Percentiles rank a stretch among this genome's conserved stretches.
These are phyloP conservation scores for Phtheirospermum japonicum DNA, from an alignment of 257 asterid genomes.

Conservation along the genomic window DNA sequence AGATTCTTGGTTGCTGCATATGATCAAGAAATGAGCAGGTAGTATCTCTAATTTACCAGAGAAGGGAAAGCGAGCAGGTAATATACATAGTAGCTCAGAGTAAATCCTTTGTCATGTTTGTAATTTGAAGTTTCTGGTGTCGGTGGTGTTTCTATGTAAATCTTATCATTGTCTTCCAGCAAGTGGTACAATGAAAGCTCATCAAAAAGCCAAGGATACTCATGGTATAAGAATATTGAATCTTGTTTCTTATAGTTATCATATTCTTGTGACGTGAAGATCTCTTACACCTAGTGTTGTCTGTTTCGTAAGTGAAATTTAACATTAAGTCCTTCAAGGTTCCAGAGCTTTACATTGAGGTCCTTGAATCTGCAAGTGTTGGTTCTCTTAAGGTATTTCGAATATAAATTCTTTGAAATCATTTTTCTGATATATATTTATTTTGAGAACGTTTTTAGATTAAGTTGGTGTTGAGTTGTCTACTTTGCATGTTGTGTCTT, in stretches of 20 bases:
- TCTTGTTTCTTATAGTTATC: constrained; percentile 16
- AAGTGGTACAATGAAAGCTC: constrained; percentile 41
- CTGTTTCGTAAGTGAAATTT: constrained; percentile 59
- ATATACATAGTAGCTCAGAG: too few relatives aligned
- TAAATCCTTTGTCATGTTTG: too few relatives aligned
- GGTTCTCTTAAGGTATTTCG: constrained; percentile 83
- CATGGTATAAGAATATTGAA: constrained; percentile 10
- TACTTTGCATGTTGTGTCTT: constrained; percentile 14
- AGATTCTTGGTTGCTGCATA: too few relatives aligned
- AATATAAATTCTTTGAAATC: too few relatives aligned
- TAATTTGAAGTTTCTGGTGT: too few relatives aligned
- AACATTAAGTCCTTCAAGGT: constrained; percentile 92
- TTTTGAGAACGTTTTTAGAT: too few relatives aligned
- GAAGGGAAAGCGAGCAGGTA: too few relatives aligned
- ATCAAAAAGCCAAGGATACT: constrained; percentile 38
- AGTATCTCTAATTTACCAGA: too few relatives aligned
- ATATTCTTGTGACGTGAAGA: constrained; percentile 2
- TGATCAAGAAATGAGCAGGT: too few relatives aligned
- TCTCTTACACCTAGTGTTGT: constrained; percentile 24
- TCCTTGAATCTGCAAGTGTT: constrained; percentile 84
- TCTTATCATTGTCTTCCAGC: constrained; percentile 39
- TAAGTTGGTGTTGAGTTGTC: constrained; percentile 17
- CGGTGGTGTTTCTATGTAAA: constrained; percentile 30
- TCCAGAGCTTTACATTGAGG: constrained; percentile 93
- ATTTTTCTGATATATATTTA: too few relatives aligned